Evolutionary conservation across 345 rosid species (phyloP).

Genomic region (Populus simonii): DNA sequence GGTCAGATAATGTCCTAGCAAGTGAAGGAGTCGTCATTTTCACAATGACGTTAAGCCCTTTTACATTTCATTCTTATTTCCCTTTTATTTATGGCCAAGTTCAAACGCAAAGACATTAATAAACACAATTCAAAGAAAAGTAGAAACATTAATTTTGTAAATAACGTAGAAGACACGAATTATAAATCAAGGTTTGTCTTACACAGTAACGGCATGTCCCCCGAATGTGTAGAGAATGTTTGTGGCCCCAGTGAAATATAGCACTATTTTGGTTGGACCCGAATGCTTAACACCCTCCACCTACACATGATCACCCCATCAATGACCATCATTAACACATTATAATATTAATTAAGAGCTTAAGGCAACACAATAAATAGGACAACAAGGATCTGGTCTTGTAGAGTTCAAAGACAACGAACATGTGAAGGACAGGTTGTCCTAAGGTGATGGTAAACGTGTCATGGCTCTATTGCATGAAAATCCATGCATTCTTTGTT

Average conservation of each 20-base stretch:
- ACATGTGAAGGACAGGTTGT: constrained; percentile 16
- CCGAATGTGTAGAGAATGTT: constrained; percentile 99
- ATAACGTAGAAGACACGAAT: constrained; percentile 36
- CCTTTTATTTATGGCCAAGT: not conserved
- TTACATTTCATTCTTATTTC: not conserved
- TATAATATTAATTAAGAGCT: not conserved
- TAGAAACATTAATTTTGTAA: constrained; percentile 17
- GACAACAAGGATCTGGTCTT: constrained; percentile 26
- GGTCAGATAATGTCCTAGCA: constrained; percentile 38
- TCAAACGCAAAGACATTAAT: not conserved
- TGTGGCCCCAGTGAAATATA: constrained; percentile 98
- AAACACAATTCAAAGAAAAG: not conserved
- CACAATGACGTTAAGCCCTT: constrained; percentile 6
- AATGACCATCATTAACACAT: not conserved
- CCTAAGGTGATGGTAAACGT: not conserved
- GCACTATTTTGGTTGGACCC: constrained; percentile 82
- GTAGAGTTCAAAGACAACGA: constrained; percentile 16
- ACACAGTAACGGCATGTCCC: constrained; percentile 99
- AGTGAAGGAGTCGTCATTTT: constrained; percentile 36
- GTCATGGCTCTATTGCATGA: constrained; percentile 7
- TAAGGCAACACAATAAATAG: constrained; percentile 3
- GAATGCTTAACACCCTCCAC: constrained; percentile 89
- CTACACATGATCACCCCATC: constrained; percentile 22
- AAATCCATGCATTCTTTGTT: not conserved
- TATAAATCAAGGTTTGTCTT: constrained; percentile 28